phyloP scores from a whole-genome alignment of 2,329 filamentous ascomycete genomes.

The Ceratocystis alfenasii region DNA sequence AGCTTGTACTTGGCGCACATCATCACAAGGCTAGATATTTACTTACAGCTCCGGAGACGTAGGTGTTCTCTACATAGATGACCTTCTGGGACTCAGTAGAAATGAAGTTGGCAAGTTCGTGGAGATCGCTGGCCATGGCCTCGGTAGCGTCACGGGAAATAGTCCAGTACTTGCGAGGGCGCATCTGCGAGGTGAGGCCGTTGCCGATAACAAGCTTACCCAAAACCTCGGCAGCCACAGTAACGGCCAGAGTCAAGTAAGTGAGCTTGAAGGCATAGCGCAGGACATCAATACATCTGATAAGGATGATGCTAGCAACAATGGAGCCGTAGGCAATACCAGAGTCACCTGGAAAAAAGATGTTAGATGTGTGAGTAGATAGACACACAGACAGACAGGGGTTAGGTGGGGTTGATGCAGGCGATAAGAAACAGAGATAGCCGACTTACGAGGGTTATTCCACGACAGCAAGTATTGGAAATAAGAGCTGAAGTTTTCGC shows the following conservation, averaged over 20 bases:
- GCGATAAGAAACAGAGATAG: background rate
- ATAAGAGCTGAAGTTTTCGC: slow-evolving; percentile 60
- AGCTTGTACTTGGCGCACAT: background rate
- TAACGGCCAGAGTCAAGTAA: slow-evolving; percentile 49
- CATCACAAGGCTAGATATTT: background rate
- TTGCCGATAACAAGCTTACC: slow-evolving; percentile 51
- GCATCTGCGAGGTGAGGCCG: slow-evolving; percentile 52
- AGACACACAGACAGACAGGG: slow-evolving; percentile 12
- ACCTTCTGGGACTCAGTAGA: slow-evolving; percentile 58
- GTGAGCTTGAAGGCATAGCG: slow-evolving; percentile 55
- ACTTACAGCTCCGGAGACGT: slow-evolving; percentile 48
- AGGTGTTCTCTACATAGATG: slow-evolving; percentile 55
- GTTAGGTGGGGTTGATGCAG: slow-evolving; percentile 17
- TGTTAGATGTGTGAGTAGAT: background rate
- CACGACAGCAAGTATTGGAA: slow-evolving; percentile 58
- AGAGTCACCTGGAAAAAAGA: slow-evolving; percentile 42
- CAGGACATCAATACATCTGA: slow-evolving; percentile 53
- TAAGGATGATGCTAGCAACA: slow-evolving; percentile 48
- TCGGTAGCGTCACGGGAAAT: slow-evolving; percentile 52
- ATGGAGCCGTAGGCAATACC: slow-evolving; percentile 50
- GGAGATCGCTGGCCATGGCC: slow-evolving; percentile 48
- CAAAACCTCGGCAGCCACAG: slow-evolving; percentile 47
- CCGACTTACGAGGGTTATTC: slow-evolving; percentile 51
- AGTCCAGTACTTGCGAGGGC: slow-evolving; percentile 56
- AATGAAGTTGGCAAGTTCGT: slow-evolving; percentile 61